Evolutionary conservation across 2,329 filamentous ascomycete genomes (phyloP).

Genomic region (Orbilia brochopaga): DNA sequence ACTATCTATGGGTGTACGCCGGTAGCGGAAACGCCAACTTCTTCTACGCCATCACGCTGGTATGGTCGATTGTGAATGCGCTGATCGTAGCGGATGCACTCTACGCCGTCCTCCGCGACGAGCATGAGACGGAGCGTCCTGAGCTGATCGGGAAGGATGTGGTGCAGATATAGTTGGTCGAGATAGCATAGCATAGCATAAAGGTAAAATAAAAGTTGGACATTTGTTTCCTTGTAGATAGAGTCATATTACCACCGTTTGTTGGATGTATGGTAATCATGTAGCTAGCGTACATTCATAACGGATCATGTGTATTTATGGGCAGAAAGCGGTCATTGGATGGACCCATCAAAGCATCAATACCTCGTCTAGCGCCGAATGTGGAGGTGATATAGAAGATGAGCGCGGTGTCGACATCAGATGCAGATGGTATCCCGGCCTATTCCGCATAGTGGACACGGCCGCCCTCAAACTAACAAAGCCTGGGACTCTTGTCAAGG

Average conservation of each 20-base stretch:
- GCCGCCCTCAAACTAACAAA: too few species aligned
- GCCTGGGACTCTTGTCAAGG: too few species aligned
- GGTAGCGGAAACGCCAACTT: slow-evolving; percentile 98
- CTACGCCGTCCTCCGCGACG: slow-evolving; percentile 87
- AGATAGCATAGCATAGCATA: too few species aligned
- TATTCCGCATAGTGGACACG: too few species aligned
- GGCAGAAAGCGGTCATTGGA: not conserved
- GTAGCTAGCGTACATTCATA: slow-evolving; percentile 17
- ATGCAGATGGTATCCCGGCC: too few species aligned
- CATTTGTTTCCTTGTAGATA: not conserved
- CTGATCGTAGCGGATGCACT: slow-evolving; percentile 79
- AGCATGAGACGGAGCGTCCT: slow-evolving; percentile 90
- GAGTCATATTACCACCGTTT: slow-evolving; percentile 7
- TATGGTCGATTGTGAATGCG: slow-evolving; percentile 90
- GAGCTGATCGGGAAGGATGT: slow-evolving; percentile 89
- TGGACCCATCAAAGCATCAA: too few species aligned
- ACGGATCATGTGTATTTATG: not conserved
- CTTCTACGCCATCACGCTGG: slow-evolving; percentile 98
- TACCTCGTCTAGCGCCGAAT: too few species aligned
- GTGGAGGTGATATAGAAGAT: too few species aligned
- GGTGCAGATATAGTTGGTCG: slow-evolving; percentile 70
- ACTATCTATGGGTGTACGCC: slow-evolving; percentile 97
- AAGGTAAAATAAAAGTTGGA: slow-evolving; percentile 55
- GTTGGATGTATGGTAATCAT: slow-evolving; percentile 19
- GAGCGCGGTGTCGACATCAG: too few species aligned